phyloP scores from a whole-genome alignment of 2,329 filamentous ascomycete species.

The Ophiosphaerella narmari region DNA sequence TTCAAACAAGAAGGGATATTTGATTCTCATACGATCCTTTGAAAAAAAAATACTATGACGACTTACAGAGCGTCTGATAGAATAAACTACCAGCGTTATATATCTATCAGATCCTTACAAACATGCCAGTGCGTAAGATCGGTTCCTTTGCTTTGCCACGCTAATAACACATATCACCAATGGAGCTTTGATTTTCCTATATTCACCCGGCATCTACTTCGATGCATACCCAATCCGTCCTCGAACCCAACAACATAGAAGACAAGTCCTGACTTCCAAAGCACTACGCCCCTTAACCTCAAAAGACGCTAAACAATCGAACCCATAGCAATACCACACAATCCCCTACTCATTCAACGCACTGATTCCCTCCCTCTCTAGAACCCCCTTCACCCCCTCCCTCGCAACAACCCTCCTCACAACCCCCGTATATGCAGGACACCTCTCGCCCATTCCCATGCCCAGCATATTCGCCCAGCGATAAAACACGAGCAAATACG shows the following conservation, averaged over 20 bases:
- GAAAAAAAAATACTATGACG: slow-evolving; percentile 17
- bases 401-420: slow-evolving; percentile 12
- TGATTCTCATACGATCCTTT: slow-evolving; percentile 23
- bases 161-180: slow-evolving; percentile 13
- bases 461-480: slow-evolving; percentile 18
- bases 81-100: slow-evolving; percentile 18
- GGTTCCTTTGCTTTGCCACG: slow-evolving; percentile 12
- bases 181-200: slow-evolving; percentile 22
- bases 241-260: neutral
- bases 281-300: too few relatives aligned
- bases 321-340: neutral
- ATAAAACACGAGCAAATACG: slow-evolving; percentile 27
- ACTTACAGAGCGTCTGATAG: slow-evolving; percentile 16
- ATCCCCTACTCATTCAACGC: slow-evolving; percentile 3
- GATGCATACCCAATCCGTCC: slow-evolving; percentile 12
- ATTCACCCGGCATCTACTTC: slow-evolving; percentile 8
- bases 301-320: too few relatives aligned
- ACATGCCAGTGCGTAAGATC: slow-evolving; percentile 9
- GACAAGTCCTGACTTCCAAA: too few relatives aligned
- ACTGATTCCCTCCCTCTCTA: slow-evolving; percentile 14
- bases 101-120: slow-evolving; percentile 21
- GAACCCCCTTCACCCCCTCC: slow-evolving; percentile 10
- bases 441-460: slow-evolving; percentile 19
- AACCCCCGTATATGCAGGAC: slow-evolving; percentile 19
- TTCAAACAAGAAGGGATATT: slow-evolving; percentile 16